Conservation (phyloP, 768 basidiomycete genomes). For the Mrakia blollopis region DNA sequence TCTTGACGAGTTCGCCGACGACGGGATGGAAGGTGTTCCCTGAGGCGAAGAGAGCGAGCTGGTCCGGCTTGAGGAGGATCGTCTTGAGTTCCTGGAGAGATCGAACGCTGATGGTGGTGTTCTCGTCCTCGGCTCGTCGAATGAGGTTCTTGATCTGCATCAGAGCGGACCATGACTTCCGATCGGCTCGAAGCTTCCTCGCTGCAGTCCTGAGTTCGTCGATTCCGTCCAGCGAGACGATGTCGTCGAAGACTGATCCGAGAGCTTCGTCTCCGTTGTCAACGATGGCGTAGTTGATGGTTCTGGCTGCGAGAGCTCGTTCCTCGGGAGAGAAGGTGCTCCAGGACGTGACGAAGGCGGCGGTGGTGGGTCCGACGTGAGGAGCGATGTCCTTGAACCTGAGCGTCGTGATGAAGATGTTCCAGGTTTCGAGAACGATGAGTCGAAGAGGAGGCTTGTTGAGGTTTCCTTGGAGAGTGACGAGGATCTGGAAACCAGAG, state of each 20-base stretch:
- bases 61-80: conserved; percentile 50
- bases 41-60: conserved; percentile 53
- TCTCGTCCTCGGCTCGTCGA: conserved; percentile 71
- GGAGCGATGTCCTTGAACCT: conserved; percentile 67
- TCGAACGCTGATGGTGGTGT: conserved; percentile 66
- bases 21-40: conserved; percentile 82
- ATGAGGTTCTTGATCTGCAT: conserved; percentile 62
- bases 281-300: conserved; percentile 65
- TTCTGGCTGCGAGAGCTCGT: conserved; percentile 54
- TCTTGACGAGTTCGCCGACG: conserved; percentile 62
- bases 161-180: conserved; percentile 54
- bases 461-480: conserved; percentile 87
- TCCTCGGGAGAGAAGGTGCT: conserved; percentile 54
- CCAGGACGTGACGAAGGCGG: conserved; percentile 78
- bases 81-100: conserved; percentile 69
- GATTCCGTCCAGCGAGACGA: conserved; percentile 71
- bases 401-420: conserved; percentile 65
- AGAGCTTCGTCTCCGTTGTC: conserved; percentile 55
- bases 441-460: conserved; percentile 66
- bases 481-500: conserved; percentile 72
- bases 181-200: conserved; percentile 38
- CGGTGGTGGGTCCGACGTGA: conserved; percentile 79
- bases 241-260: conserved; percentile 60
- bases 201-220: conserved; percentile 52
- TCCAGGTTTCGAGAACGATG: conserved; percentile 74